Evolutionary conservation across 495 filamentous ascomycete species (phyloP).

Genomic region (Hyaloscypha variabilis): DNA sequence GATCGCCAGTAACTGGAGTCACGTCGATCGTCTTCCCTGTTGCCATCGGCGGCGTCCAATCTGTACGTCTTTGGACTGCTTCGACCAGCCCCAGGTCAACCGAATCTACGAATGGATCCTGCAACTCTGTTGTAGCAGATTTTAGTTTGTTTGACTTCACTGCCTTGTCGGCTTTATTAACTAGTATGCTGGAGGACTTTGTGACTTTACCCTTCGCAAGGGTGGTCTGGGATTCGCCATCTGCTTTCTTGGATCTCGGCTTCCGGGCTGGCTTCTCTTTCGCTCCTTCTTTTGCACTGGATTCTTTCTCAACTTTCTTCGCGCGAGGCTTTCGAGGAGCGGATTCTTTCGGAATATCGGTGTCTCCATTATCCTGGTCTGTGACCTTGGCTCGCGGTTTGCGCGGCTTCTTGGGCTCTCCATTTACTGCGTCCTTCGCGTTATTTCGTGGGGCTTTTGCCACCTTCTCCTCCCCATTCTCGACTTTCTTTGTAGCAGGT

Average conservation of each 20-base stretch:
- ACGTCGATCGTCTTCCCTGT: conserved; percentile 1
- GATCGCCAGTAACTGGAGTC: not conserved
- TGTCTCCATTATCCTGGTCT: not conserved
- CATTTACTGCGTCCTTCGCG: conserved; percentile 18
- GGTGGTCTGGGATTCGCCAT: conserved; percentile 33
- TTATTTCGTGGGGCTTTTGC: conserved; percentile 28
- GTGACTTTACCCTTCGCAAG: conserved; percentile 38
- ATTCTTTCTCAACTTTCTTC: conserved; percentile 26
- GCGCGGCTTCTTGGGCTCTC: conserved; percentile 34
- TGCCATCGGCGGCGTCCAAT: conserved; percentile 60
- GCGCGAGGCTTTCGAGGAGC: conserved; percentile 27
- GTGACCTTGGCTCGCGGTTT: conserved; percentile 35
- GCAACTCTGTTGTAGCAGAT: conserved; percentile 3
- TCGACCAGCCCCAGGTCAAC: conserved; percentile 40
- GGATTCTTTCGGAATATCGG: conserved; percentile 21
- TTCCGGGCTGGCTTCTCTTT: conserved; percentile 40
- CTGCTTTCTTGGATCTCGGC: conserved; percentile 31
- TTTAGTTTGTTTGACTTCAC: not conserved
- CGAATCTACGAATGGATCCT: conserved; percentile 22
- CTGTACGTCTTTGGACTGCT: conserved; percentile 50
- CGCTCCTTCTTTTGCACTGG: conserved; percentile 14
- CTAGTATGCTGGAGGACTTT: conserved; percentile 28
- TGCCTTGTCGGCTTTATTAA: not conserved
- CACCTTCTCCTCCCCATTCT: not conserved
- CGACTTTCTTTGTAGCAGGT: conserved; percentile 2